A percentile compares a stretch with the other conserved stretches of the same genome.
These are phyloP conservation scores for Hagleromyces aurorensis DNA, from an alignment of 805 yeast species.

Conservation along the genomic window DNA sequence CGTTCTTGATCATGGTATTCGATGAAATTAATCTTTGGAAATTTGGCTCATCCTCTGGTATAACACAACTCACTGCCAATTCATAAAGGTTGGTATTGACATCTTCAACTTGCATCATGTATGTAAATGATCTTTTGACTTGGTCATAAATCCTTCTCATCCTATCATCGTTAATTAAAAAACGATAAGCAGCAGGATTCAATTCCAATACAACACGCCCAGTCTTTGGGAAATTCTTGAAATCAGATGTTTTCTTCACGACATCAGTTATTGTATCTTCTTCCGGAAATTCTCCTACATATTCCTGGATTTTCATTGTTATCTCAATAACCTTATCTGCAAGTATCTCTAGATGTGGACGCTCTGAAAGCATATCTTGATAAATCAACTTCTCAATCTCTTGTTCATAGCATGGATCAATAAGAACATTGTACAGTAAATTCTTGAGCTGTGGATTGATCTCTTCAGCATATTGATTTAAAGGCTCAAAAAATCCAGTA, in stretches of 20 bases:
- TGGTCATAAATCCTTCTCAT: constrained; percentile 56
- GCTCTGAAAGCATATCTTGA: constrained; percentile 24
- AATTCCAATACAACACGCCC: constrained; percentile 39
- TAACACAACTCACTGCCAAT: constrained; percentile 19
- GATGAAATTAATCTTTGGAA: constrained; percentile 50
- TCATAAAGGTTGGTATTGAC: constrained; percentile 60
- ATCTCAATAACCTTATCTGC: constrained; percentile 34
- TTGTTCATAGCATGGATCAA: constrained; percentile 27
- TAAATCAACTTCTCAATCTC: constrained; percentile 25
- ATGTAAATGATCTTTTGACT: constrained; percentile 74
- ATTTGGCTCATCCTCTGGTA: constrained; percentile 54
- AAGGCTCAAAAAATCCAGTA: constrained; percentile 26
- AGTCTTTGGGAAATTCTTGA: constrained; percentile 34
- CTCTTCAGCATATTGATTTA: constrained; percentile 29
- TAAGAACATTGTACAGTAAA: constrained; percentile 19
- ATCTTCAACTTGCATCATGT: constrained; percentile 74
- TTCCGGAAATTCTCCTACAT: constrained; percentile 37
- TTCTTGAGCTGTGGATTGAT: constrained; percentile 22
- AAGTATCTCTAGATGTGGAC: constrained; percentile 19
- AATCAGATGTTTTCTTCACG: constrained; percentile 32
- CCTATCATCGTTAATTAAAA: constrained; percentile 46
- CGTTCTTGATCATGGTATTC: constrained; percentile 28
- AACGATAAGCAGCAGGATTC: constrained; percentile 45
- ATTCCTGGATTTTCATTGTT: constrained; percentile 36
- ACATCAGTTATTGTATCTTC: constrained; percentile 50